Base-by-base conservation (phyloP, 352 stramenopile species). In the Pythium rishiriense region DNA sequence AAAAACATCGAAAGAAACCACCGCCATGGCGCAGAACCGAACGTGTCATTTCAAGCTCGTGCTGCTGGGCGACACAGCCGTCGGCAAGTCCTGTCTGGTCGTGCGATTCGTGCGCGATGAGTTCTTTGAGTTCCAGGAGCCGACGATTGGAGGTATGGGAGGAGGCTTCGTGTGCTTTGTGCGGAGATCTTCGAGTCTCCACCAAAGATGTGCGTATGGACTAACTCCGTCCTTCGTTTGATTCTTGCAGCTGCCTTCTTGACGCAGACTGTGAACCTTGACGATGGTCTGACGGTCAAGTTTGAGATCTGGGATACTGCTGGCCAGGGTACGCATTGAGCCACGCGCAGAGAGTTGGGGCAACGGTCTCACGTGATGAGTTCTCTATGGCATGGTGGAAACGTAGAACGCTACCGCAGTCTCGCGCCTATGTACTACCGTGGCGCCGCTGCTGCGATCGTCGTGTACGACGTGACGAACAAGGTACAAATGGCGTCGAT, bases 301-400 rank as follows among this genome's bases (percentile, higher is more conserved):
- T 99, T 99, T 76, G 97, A 99, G 84, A 99, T 99, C 67, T 99
- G 97, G 97, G 97, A 99, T 90, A 99, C 96, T 15, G 96, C 96
- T 58, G 96, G 96, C 56, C 96, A 99, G 93, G 88, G 88, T 90
- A 69, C 51, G 63, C 48, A 7, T 43, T 21, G 11, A 35, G 22
- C 45, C 26, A 6, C 39, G 28, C 25, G 28, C 21, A 17, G 39
- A 19, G 35, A 37, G 25, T 35, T 57, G 56, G 17, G 4, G 25
- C 0, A 24, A 31, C 11, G 47, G 25, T 39, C 47, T 53, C 47
- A 53, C 9, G 12, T 53, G 29, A 17, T 6, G 24, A 22, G 35
- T 41, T 51, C 75, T 49, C 74, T 35, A 42, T 42, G 21, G 22
- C 17, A 24, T 41, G 51, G 37, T 50, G 42, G 19, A 52, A 39